Evolutionary conservation across 2,329 filamentous ascomycete species (phyloP).

Genomic region (Stachybotrys echinatus): DNA sequence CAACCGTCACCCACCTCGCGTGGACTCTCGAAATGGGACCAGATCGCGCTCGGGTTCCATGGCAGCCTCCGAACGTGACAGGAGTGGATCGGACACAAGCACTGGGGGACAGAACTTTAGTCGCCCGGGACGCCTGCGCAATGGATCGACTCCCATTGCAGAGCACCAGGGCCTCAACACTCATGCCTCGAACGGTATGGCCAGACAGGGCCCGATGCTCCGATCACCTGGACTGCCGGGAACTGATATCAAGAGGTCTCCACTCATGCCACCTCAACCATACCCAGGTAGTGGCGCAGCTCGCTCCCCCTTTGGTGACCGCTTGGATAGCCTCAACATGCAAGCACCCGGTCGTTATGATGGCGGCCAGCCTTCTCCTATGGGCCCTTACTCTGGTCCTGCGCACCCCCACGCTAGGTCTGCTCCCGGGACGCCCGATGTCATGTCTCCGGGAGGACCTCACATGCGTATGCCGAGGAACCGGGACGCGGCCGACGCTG

Average conservation of each 20-base stretch:
- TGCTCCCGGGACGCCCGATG: background rate
- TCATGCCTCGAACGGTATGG: constrained; percentile 16
- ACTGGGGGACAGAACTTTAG: constrained; percentile 33
- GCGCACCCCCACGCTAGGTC: background rate
- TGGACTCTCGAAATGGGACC: constrained; percentile 30
- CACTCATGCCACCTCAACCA: constrained; percentile 39
- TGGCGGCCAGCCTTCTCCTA: constrained; percentile 35
- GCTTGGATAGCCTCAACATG: constrained; percentile 9
- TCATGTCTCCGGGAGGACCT: constrained; percentile 5
- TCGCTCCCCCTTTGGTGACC: constrained; percentile 3
- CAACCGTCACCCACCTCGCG: constrained; percentile 35
- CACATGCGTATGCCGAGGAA: constrained; percentile 2
- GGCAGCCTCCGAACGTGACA: constrained; percentile 39
- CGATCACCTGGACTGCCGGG: constrained; percentile 44
- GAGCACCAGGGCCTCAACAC: constrained; percentile 22
- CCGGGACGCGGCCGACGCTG: background rate
- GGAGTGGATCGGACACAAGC: constrained; percentile 52
- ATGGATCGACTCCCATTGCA: constrained; percentile 30
- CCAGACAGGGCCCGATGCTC: constrained; percentile 24
- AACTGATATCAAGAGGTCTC: constrained; percentile 37
- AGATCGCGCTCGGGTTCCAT: constrained; percentile 22
- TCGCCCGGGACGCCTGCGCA: constrained; percentile 33
- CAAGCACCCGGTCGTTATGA: constrained; percentile 23
- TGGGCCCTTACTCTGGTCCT: background rate
- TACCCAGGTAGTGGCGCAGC: constrained; percentile 11